These are phyloP conservation scores for Leccinellum luteum DNA, from an alignment of 768 basidiomycete genomes.

Conservation along the genomic window DNA sequence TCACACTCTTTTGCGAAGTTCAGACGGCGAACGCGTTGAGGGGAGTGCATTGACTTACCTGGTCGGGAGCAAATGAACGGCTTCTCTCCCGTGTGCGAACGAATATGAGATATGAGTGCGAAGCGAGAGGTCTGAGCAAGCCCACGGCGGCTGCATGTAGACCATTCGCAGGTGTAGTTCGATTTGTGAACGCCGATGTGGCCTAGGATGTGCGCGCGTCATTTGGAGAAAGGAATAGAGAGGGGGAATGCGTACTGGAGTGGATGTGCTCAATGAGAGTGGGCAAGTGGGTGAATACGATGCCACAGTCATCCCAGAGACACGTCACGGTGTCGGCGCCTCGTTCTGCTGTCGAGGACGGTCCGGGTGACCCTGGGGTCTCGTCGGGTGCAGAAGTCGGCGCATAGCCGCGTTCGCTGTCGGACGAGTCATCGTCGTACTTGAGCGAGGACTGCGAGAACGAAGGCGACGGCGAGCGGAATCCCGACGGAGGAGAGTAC, in stretches of 20 bases:
- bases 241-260: slow-evolving; percentile 49
- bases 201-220: slow-evolving; percentile 38
- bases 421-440: slow-evolving; percentile 26
- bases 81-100: slow-evolving; percentile 93
- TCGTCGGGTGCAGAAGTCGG: slow-evolving; percentile 15
- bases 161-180: slow-evolving; percentile 88
- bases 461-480: slow-evolving; percentile 40
- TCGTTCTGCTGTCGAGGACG: slow-evolving; percentile 19
- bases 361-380: slow-evolving; percentile 19
- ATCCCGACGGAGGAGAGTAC: slow-evolving; percentile 38
- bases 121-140: slow-evolving; percentile 86
- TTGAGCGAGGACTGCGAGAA: slow-evolving; percentile 35
- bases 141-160: slow-evolving; percentile 74
- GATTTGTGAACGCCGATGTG: slow-evolving; percentile 85
- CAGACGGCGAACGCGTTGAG: background rate
- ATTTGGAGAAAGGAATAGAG: background rate
- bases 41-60: slow-evolving; percentile 49
- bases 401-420: slow-evolving; percentile 20
- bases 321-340: slow-evolving; percentile 66
- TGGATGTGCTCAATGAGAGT: slow-evolving; percentile 84
- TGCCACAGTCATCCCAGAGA: slow-evolving; percentile 80
- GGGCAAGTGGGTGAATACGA: slow-evolving; percentile 68
- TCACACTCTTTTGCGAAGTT: slow-evolving; percentile 67
- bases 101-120: slow-evolving; percentile 85
- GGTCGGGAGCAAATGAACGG: slow-evolving; percentile 82